phyloP scores from a whole-genome alignment of 192 early-diverging fungal genomes.

The Mortierella alpina region DNA sequence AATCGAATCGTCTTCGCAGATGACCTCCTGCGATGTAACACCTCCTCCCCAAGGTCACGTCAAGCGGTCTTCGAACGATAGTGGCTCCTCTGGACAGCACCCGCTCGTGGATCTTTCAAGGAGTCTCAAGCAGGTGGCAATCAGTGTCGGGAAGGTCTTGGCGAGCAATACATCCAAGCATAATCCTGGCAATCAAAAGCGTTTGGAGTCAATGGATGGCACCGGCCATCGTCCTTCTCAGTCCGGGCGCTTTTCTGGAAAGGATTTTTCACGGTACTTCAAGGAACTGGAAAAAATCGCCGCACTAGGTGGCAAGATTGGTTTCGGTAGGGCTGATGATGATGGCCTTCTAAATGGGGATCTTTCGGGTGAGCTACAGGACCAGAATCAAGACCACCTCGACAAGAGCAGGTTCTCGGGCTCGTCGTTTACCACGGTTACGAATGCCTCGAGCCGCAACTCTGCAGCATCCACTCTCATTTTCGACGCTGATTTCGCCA shows the following conservation, averaged over 20 bases:
- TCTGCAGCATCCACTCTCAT: neutral
- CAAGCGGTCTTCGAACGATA: neutral
- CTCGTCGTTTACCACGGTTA: neutral
- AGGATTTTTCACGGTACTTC: slow-evolving; percentile 43
- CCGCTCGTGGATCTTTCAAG: slow-evolving; percentile 26
- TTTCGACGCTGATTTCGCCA: neutral
- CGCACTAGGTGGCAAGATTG: slow-evolving; percentile 31
- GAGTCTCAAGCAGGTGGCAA: slow-evolving; percentile 41
- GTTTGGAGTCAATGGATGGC: neutral
- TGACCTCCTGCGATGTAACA: neutral
- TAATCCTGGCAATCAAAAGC: neutral
- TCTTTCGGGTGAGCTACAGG: neutral
- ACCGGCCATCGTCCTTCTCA: neutral
- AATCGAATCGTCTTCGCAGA: neutral
- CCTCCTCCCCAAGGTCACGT: neutral
- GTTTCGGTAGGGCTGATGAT: slow-evolving; percentile 12
- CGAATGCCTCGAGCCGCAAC: neutral
- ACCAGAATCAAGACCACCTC: neutral
- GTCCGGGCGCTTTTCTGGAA: slow-evolving; percentile 14
- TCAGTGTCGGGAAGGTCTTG: slow-evolving; percentile 46
- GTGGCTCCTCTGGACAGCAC: neutral
- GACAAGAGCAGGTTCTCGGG: too few species aligned
- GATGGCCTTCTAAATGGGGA: slow-evolving; percentile 2
- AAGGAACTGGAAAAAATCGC: slow-evolving; percentile 50
- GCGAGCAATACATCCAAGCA: neutral